phyloP scores from a whole-genome alignment of 768 basidiomycete genomes.

The Leccinum truebloodii region DNA sequence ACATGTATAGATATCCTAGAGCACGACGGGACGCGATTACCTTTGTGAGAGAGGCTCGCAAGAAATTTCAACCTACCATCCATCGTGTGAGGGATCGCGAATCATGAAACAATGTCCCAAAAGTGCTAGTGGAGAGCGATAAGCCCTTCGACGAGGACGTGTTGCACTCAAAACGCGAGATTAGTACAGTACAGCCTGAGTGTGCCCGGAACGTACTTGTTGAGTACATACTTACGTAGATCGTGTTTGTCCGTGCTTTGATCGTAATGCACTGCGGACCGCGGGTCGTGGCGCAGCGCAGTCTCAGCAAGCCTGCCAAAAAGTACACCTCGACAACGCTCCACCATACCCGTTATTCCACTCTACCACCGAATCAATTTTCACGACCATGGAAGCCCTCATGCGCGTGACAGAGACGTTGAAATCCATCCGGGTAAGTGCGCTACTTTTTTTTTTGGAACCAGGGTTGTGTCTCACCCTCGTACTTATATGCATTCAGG shows the following conservation, averaged over 20 bases:
- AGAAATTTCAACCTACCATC: not conserved
- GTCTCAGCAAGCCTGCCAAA: not conserved
- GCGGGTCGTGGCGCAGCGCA: not conserved
- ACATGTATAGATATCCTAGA: not conserved
- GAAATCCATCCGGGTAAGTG: slow-evolving; percentile 67
- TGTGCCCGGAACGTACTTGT: not conserved
- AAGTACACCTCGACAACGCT: not conserved
- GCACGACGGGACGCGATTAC: not conserved
- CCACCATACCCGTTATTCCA: not conserved
- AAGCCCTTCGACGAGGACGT: not conserved
- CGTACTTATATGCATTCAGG: slow-evolving; percentile 43
- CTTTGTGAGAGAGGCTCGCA: not conserved
- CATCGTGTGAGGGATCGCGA: not conserved
- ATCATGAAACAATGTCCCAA: not conserved
- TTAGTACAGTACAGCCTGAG: no score
- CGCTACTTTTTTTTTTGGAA: not conserved
- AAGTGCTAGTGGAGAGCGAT: not conserved
- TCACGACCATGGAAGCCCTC: slow-evolving; percentile 57
- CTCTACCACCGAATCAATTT: not conserved
- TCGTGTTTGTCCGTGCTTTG: not conserved
- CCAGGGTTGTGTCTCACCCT: not conserved
- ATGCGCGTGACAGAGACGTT: slow-evolving; percentile 67
- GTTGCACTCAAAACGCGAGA: not conserved
- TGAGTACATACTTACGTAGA: no score
- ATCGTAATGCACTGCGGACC: not conserved